These are phyloP conservation scores for Triticum turgidum DNA, from an alignment of 176 grass and related monocot species.

Conservation along the genomic window DNA sequence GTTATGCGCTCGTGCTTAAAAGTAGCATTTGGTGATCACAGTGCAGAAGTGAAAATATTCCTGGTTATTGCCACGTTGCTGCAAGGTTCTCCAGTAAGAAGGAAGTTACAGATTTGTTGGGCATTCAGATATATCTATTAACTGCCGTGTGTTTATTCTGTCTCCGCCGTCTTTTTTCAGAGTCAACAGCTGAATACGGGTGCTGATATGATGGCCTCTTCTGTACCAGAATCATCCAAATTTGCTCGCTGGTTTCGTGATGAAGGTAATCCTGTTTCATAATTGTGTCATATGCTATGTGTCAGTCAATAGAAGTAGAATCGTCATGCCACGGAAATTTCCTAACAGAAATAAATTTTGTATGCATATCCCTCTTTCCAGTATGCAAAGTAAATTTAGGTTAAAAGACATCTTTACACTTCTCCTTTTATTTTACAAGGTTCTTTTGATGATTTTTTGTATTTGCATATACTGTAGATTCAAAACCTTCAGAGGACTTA, in stretches of 20 bases:
- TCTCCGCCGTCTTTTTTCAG: constrained; percentile 46
- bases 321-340: neutral
- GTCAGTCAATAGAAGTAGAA: neutral
- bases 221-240: constrained; percentile 86
- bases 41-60: constrained; percentile 16
- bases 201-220: constrained; percentile 36
- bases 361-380: neutral
- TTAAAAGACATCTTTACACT: neutral
- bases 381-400: constrained; percentile 1
- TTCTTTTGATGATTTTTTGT: constrained; percentile 27
- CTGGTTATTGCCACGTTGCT: constrained; percentile 13
- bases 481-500: constrained; percentile 52
- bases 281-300: neutral
- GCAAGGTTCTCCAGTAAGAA: constrained; percentile 1
- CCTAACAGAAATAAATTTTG: neutral
- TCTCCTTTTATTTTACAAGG: neutral
- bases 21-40: constrained; percentile 3
- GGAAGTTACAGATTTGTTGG: neutral
- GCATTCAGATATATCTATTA: constrained; percentile 29
- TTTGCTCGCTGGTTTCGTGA: constrained; percentile 80
- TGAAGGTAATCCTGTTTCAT: constrained; percentile 65
- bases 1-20: constrained; percentile 25
- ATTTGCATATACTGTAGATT: constrained; percentile 52
- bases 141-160: constrained; percentile 26
- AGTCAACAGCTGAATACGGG: constrained; percentile 50